These are phyloP conservation scores for Paraglomus brasilianum DNA, from an alignment of 192 early-diverging fungal species.

Conservation along the genomic window DNA sequence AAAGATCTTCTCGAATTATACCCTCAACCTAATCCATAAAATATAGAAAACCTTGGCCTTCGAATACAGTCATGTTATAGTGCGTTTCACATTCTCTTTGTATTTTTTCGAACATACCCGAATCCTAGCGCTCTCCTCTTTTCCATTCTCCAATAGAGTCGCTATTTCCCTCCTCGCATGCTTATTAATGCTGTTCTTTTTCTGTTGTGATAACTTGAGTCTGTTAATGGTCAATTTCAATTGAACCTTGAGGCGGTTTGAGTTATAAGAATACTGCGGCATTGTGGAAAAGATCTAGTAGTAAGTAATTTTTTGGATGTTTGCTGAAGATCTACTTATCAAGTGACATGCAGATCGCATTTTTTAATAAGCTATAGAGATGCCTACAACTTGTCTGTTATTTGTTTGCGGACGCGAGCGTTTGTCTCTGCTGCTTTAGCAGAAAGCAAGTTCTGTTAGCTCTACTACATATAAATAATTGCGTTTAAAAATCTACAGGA, in stretches of 20 bases:
- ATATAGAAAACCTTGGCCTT: conserved; percentile 14
- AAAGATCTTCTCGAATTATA: conserved; percentile 93
- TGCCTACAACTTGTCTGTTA: no score
- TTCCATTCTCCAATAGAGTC: conserved; percentile 73
- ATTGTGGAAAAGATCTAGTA: no score
- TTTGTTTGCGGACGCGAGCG: no score
- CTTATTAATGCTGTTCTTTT: conserved; percentile 74
- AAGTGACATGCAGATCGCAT: no score
- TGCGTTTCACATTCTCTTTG: not conserved
- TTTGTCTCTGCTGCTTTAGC: no score
- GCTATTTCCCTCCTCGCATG: conserved; percentile 83
- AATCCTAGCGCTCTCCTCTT: conserved; percentile 83
- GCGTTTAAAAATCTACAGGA: no score
- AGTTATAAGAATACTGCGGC: conserved; percentile 37
- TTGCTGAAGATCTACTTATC: no score
- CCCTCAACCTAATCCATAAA: conserved; percentile 57
- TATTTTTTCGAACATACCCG: conserved; percentile 50
- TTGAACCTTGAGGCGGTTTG: conserved; percentile 77
- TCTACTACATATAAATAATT: no score
- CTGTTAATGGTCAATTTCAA: conserved; percentile 86
- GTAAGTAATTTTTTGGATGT: no score
- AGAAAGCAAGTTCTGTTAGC: no score
- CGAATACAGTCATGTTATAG: not conserved
- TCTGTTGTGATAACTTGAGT: conserved; percentile 85
- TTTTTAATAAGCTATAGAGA: no score